Percentiles rank a stretch among this genome's conserved stretches.
Evolutionary conservation across 805 yeast species (phyloP).

Genomic region (Saccharomycopsis amapae): DNA sequence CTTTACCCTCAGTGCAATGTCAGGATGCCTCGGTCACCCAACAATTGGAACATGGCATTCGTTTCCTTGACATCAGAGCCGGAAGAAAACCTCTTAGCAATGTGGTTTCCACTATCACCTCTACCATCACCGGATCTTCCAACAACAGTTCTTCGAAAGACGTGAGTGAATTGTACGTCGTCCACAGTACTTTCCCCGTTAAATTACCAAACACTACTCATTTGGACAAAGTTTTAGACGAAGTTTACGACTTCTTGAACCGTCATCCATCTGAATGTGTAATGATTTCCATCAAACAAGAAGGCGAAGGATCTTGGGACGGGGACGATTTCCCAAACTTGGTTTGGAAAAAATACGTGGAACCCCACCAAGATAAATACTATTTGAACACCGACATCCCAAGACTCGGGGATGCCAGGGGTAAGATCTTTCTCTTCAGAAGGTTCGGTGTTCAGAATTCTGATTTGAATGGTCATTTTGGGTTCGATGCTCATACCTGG

Average conservation of each 20-base stretch:
- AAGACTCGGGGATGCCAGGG: conserved; percentile 52
- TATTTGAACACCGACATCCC: conserved; percentile 52
- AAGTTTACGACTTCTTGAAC: conserved; percentile 51
- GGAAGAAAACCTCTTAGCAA: conserved; percentile 50
- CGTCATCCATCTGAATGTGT: conserved; percentile 52
- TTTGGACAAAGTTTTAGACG: conserved; percentile 45
- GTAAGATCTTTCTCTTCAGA: conserved; percentile 59
- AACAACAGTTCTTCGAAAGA: conserved; percentile 27
- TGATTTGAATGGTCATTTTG: conserved; percentile 31
- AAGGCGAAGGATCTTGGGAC: conserved; percentile 63
- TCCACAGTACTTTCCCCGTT: conserved; percentile 74
- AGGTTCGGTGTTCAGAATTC: conserved; percentile 59
- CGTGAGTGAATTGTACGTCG: conserved; percentile 50
- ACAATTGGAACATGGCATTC: conserved; percentile 66
- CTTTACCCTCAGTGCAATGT: conserved; percentile 66
- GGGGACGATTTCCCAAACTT: conserved; percentile 61
- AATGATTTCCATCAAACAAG: conserved; percentile 64
- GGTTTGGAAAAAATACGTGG: conserved; percentile 51
- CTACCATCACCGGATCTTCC: conserved; percentile 17
- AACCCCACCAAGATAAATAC: conserved; percentile 48
- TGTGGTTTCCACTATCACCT: conserved; percentile 30
- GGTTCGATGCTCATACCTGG: conserved; percentile 64
- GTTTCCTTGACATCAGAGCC: conserved; percentile 63
- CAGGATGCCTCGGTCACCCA: conserved; percentile 54
- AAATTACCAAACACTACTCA: conserved; percentile 49